These are phyloP conservation scores for Trifolium dubium DNA, from an alignment of 306 rosid genomes.

Conservation along the genomic window DNA sequence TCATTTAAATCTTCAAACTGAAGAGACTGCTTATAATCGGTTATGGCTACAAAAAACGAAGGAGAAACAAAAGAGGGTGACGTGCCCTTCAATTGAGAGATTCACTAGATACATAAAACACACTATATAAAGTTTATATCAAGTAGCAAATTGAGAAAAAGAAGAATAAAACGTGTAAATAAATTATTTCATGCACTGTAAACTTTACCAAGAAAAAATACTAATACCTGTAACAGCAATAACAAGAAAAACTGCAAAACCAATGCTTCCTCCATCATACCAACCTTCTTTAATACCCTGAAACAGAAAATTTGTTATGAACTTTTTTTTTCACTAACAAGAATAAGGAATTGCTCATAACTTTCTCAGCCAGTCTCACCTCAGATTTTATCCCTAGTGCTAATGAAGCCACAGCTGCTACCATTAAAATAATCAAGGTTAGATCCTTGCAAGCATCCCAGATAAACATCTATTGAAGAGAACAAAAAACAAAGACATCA, in stretches of 20 bases:
- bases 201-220: slow-evolving; percentile 18
- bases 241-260: slow-evolving; percentile 94
- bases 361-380: slow-evolving; percentile 57
- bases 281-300: slow-evolving; percentile 97
- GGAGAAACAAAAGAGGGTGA: background rate
- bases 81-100: no score
- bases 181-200: background rate
- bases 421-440: slow-evolving; percentile 88
- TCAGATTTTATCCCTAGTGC: slow-evolving; percentile 94
- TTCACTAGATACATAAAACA: no score
- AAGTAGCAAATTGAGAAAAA: no score
- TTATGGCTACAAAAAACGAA: slow-evolving; percentile 58
- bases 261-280: slow-evolving; percentile 99
- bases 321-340: background rate
- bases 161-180: no score
- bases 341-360: slow-evolving; percentile 4
- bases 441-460: slow-evolving; percentile 99
- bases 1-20: slow-evolving; percentile 91
- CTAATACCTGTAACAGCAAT: slow-evolving; percentile 84
- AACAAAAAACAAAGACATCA: slow-evolving; percentile 33
- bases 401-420: slow-evolving; percentile 93
- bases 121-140: no score
- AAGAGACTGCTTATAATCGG: slow-evolving; percentile 94
- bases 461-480: slow-evolving; percentile 68
- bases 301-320: slow-evolving; percentile 23